phyloP scores from a whole-genome alignment of 2,329 filamentous ascomycete genomes.

The Aspergillus nomiae region DNA sequence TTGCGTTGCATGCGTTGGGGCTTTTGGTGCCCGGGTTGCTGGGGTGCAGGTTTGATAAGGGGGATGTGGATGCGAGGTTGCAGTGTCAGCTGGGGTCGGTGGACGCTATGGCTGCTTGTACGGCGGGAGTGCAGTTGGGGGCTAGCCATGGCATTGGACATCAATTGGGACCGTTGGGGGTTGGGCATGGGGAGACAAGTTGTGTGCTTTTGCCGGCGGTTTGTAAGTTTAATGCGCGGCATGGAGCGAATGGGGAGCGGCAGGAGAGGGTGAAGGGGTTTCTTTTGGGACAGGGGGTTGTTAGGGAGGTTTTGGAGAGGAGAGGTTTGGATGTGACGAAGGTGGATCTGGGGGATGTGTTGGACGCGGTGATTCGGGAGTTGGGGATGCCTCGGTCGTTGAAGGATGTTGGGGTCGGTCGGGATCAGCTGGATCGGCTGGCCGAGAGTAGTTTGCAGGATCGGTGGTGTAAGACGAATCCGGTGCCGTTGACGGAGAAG shows the following conservation, averaged over 20 bases:
- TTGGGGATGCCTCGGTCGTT: conserved; percentile 58
- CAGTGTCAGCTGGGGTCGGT: conserved; percentile 55
- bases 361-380: conserved; percentile 54
- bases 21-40: conserved; percentile 49
- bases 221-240: conserved; percentile 55
- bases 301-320: conserved; percentile 38
- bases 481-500: conserved; percentile 51
- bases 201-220: conserved; percentile 59
- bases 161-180: conserved; percentile 57
- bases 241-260: conserved; percentile 45
- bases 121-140: conserved; percentile 45
- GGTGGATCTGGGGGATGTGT: conserved; percentile 53
- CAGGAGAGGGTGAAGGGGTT: conserved; percentile 46
- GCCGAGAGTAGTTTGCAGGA: conserved; percentile 55
- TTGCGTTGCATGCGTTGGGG: conserved; percentile 43
- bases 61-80: conserved; percentile 47
- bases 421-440: conserved; percentile 51
- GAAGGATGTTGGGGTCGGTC: conserved; percentile 53
- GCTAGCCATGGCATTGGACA: conserved; percentile 57
- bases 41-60: conserved; percentile 37
- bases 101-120: conserved; percentile 54
- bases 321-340: conserved; percentile 28
- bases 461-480: conserved; percentile 54
- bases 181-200: conserved; percentile 63
- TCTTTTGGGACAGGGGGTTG: conserved; percentile 41